phyloP scores from a whole-genome alignment of 2,329 filamentous ascomycete species.

The Claviceps africana region DNA sequence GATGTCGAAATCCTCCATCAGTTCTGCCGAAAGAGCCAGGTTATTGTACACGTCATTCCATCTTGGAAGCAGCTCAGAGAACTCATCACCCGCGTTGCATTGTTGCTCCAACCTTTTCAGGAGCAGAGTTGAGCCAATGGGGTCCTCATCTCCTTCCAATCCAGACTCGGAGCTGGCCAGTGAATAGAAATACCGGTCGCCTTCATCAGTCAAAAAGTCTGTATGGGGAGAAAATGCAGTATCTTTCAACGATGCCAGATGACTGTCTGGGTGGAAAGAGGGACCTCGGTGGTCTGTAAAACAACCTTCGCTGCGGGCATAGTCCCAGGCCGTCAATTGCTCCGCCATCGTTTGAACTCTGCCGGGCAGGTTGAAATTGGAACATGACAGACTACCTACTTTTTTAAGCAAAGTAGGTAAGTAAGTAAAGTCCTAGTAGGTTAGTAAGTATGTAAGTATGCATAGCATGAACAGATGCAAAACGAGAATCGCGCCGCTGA shows the following conservation, averaged over 20 bases:
- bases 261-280: constrained; percentile 16
- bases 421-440: no score
- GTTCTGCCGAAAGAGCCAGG: constrained; percentile 1
- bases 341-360: neutral
- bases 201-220: neutral
- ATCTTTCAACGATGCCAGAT: constrained; percentile 9
- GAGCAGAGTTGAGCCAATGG: neutral
- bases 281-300: constrained; percentile 13
- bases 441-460: neutral
- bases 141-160: neutral
- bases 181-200: neutral
- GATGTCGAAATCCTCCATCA: neutral
- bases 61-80: neutral
- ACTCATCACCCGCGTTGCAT: neutral
- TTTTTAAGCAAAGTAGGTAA: no score
- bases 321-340: constrained; percentile 6
- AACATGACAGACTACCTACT: no score
- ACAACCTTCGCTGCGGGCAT: constrained; percentile 14
- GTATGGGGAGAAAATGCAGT: neutral
- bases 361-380: neutral
- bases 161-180: neutral
- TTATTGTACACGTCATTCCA: neutral
- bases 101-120: neutral
- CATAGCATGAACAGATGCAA: neutral
- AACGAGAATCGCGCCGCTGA: neutral